These are phyloP conservation scores for Xylariaceae sp. DNA, from an alignment of 2,329 filamentous ascomycete species.

Conservation along the genomic window DNA sequence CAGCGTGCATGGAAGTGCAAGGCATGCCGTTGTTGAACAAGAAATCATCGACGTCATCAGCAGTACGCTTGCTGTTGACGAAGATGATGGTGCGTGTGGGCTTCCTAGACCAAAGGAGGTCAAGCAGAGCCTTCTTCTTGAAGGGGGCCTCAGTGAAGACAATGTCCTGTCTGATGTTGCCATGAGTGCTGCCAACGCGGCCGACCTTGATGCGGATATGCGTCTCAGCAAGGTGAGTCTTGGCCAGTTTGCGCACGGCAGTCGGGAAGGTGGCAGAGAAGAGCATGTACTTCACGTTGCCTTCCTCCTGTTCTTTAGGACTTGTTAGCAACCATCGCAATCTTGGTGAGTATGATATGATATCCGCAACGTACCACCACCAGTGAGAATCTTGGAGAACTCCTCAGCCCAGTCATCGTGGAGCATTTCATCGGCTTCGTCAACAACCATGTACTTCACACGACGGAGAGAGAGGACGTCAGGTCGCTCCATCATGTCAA, in stretches of 20 bases:
- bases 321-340: constrained; percentile 22
- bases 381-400: constrained; percentile 71
- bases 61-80: constrained; percentile 74
- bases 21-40: constrained; percentile 78
- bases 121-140: constrained; percentile 71
- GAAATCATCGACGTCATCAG: constrained; percentile 84
- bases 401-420: constrained; percentile 74
- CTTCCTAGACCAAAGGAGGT: constrained; percentile 67
- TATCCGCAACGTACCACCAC: constrained; percentile 63
- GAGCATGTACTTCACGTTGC: constrained; percentile 68
- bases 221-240: constrained; percentile 68
- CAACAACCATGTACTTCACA: constrained; percentile 78
- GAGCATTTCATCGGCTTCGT: constrained; percentile 94
- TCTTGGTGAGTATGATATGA: neutral
- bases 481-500: constrained; percentile 76
- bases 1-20: constrained; percentile 82
- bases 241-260: constrained; percentile 71
- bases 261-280: constrained; percentile 96
- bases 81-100: constrained; percentile 85
- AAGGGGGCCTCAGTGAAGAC: constrained; percentile 60
- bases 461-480: constrained; percentile 69
- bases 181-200: constrained; percentile 77
- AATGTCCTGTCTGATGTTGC: constrained; percentile 78
- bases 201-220: constrained; percentile 83
- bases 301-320: constrained; percentile 68